Base-by-base conservation (phyloP, 441 rosid genomes). In the Populus tomentosa region DNA sequence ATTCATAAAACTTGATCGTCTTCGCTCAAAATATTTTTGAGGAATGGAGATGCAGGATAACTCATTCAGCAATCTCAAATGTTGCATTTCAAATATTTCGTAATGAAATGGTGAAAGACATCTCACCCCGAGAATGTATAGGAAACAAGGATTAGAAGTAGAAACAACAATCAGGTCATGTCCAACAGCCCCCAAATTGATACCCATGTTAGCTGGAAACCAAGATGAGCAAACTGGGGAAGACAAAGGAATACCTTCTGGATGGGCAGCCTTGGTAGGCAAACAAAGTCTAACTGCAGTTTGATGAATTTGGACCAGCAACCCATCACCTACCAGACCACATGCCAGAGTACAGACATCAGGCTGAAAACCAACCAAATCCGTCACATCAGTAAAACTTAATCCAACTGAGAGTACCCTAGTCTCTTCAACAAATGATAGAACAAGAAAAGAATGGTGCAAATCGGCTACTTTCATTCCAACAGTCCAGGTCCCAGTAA, bases 391-490 rank as follows among this genome's bases (percentile, higher is more conserved):
- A 74, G 88, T 86, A 78, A 96, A 96, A 89, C 92, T 96, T 81
- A 94, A 81, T 75, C 99, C 99, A 76, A 96, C 99, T 65, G 97
- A 91, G 42, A 96, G 89, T 69, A 94, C 90, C 82, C 99, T 94
- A 53, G 98, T 94, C 90, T 96, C 98, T 84, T 94, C 99, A 77
- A 96, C 97, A 89, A 96, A 96, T 62, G 99, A 92, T 68, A 96
- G 83, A 32, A 93, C 96, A 78, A 96, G 95, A 86, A 96, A 96
- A 77, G 99, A 96, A 88, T 96, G 97, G 81, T 89, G 91, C 67
- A 81, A 73, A 82, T 96, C 96, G 66, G 79, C 76, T 79, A 85
- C 82, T 87, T 89, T 90, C 98, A 96, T 93, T 75, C 86, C 83
- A 79, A 90, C 78, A 33, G 99, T 89, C 99, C 98, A 96, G 69